phyloP scores from a whole-genome alignment of 2,329 filamentous ascomycete genomes.

The Cryphonectria radicalis region DNA sequence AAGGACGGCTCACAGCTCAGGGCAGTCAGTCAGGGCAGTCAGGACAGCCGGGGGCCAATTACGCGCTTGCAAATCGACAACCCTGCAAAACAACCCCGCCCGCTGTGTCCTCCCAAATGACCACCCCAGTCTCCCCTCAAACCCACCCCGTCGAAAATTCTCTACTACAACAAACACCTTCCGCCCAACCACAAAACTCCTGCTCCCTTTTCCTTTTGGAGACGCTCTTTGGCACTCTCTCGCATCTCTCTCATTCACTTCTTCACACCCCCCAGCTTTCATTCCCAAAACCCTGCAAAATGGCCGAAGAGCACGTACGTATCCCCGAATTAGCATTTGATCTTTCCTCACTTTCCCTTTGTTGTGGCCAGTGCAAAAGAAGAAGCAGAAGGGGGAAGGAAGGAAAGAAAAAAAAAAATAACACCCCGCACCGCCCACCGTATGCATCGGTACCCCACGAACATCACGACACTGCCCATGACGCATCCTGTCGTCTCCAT shows the following conservation, averaged over 20 bases:
- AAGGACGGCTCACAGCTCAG: not conserved
- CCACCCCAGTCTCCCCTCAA: slow-evolving; percentile 17
- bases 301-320: slow-evolving; percentile 62
- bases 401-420: slow-evolving; percentile 35
- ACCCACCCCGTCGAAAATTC: slow-evolving; percentile 17
- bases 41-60: slow-evolving; percentile 6
- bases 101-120: slow-evolving; percentile 11
- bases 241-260: slow-evolving; percentile 24
- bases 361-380: slow-evolving; percentile 35
- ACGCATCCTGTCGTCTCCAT: slow-evolving; percentile 12
- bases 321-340: slow-evolving; percentile 20
- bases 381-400: too few species aligned
- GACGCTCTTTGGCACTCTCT: slow-evolving; percentile 22
- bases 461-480: slow-evolving; percentile 32
- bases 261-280: slow-evolving; percentile 22
- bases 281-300: slow-evolving; percentile 53
- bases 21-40: slow-evolving; percentile 1
- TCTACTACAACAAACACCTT: slow-evolving; percentile 18
- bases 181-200: slow-evolving; percentile 17
- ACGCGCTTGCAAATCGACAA: slow-evolving; percentile 4
- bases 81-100: slow-evolving; percentile 14
- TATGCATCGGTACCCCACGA: slow-evolving; percentile 29
- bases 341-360: slow-evolving; percentile 28
- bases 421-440: slow-evolving; percentile 51
- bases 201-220: slow-evolving; percentile 21